These are phyloP conservation scores for Melastoma malabathricum DNA, from an alignment of 345 rosid species.

Conservation along the genomic window DNA sequence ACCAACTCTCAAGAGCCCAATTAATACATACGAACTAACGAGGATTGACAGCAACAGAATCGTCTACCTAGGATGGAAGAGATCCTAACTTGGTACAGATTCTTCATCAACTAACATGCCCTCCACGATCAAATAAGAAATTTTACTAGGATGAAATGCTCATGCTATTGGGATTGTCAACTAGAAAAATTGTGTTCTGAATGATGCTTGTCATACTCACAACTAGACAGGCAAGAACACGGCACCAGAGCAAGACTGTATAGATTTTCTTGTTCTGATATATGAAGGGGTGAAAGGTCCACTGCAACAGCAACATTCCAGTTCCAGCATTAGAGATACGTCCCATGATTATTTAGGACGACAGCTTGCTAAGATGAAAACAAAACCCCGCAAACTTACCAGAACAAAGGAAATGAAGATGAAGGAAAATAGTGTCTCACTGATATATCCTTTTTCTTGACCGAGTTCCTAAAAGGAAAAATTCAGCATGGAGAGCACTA, in stretches of 20 bases:
- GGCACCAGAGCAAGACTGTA: conserved; percentile 74
- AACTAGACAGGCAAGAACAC: conserved; percentile 63
- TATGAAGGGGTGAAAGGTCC: conserved; percentile 76
- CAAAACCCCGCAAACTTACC: conserved; percentile 19
- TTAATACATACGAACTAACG: no score
- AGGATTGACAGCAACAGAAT: background rate
- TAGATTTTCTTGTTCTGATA: conserved; percentile 53
- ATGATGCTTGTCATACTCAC: conserved; percentile 25
- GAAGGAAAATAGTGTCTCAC: conserved; percentile 48
- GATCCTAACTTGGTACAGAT: no score
- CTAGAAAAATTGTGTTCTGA: background rate
- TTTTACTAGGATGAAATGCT: no score
- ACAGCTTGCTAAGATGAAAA: background rate
- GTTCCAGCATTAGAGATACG: no score
- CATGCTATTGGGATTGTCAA: no score
- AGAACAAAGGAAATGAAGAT: conserved; percentile 48
- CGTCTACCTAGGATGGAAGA: no score
- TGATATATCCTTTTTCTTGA: conserved; percentile 43
- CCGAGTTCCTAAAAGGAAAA: conserved; percentile 45
- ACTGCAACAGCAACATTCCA: conserved; percentile 26
- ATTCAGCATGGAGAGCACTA: background rate
- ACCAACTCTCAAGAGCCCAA: background rate
- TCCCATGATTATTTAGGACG: no score
- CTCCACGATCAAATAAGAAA: no score
- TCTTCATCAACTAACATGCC: no score